A percentile compares a stretch with the other conserved stretches of the same genome.
Evolutionary conservation across 2,329 filamentous ascomycete genomes (phyloP).

Genomic region (Fusarium foetens): DNA sequence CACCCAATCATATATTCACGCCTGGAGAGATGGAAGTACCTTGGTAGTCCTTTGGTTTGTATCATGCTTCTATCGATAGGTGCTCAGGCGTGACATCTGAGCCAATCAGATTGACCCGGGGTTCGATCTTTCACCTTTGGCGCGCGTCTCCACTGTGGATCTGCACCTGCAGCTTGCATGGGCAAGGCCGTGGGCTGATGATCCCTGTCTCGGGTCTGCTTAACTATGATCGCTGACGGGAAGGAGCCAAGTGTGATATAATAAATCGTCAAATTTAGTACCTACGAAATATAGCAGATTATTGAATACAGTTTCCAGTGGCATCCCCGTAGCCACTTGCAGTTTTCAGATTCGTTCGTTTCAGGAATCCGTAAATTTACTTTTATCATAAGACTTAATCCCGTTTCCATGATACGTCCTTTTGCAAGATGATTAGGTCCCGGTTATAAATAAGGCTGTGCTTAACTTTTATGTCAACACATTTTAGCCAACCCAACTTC

Average conservation of each 20-base stretch:
- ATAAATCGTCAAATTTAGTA: not conserved
- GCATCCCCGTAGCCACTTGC: not conserved
- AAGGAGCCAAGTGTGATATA: conserved; percentile 12
- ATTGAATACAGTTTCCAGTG: not conserved
- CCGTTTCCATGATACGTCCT: not conserved
- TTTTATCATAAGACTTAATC: not conserved
- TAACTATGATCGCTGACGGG: conserved; percentile 29
- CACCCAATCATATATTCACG: not conserved
- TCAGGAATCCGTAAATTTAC: not conserved
- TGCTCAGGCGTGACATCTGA: not conserved
- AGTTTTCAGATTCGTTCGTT: not conserved
- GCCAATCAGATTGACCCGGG: not conserved
- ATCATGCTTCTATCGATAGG: not conserved
- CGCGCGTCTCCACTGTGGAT: conserved; percentile 37
- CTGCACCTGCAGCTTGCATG: conserved; percentile 36
- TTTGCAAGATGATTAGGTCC: not conserved
- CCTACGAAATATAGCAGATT: not conserved
- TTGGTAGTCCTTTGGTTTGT: not conserved
- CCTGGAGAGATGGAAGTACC: not conserved
- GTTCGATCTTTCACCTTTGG: conserved; percentile 30
- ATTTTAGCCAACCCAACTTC: conserved; percentile 16
- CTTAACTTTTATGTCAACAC: not conserved
- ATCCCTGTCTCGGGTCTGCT: conserved; percentile 22
- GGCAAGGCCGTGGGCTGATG: conserved; percentile 22
- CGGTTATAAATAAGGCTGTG: not conserved